Evolutionary conservation across 495 filamentous ascomycete genomes (phyloP), one percentile per base, ranked within the genome.

Genomic region (Hyaloscypha variabilis): DNA sequence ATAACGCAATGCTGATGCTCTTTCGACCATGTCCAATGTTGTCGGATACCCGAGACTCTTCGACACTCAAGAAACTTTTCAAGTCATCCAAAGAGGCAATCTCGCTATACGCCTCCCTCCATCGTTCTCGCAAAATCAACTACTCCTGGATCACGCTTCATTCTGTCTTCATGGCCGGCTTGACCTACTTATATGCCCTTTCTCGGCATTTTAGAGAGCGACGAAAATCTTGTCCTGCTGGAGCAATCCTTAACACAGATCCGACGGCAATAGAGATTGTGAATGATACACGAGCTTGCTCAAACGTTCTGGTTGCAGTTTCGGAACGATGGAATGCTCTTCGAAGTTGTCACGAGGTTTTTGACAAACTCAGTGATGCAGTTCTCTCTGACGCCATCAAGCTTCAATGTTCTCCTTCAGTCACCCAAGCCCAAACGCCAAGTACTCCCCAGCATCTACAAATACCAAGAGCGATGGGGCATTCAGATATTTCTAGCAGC

Each of bases 101-200:
- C n/a, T 54, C 28, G 5, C 42, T 70, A 0, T 74, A 74, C 57
- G 52, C 72, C 13, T 69, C 66, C 24, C 68, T 74, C 3, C 68
- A 72, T 53, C 59, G 66, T 28, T 70, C 63, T 17, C 62, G 66
- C 29, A 63, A 71, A 30, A 72, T 74, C 49, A 74, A 74, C 66
- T 74, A 72, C 55, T 72, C 72, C 24, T 74, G 72, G 72, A 71
- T 72, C 26, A 72, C 70, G 1, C 52, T 74, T 21, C 72, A 74
- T 39, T 62, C 65, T 1, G 63, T 71, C 25, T 74, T 74, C 54
- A 74, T 74, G 72, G 70, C 72, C 0, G 72, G 72, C 10, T 63
- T 74, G 14, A 69, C 72, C 0, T 74, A 69, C 50, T 49, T 74
- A 3, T 74, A 74, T 58, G 70, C 72, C 11, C 57, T 69, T 2